Base-by-base conservation (phyloP, 2,329 filamentous ascomycete species). In the Nemania diffusa region DNA sequence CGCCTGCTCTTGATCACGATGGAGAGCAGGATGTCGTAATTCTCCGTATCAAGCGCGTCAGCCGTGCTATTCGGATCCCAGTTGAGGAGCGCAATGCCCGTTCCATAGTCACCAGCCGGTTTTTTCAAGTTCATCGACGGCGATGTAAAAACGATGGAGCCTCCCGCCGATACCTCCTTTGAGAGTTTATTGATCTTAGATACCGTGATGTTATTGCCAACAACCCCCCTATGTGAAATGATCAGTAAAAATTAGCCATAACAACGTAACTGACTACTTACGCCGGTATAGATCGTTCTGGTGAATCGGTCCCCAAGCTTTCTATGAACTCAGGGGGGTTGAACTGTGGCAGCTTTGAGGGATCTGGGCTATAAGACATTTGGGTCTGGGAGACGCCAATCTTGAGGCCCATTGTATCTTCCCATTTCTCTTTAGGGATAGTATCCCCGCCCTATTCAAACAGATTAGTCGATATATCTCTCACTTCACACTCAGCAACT, bases 21-120 rank as follows among this genome's bases (percentile, higher is more conserved):
- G 26, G 58, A 57, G 20, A 70, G 55, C 15, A 70, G 51, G 13
- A 70, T 65, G 32, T 70, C 68, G 46, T 68, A 70, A 29, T 65
- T 70, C 58, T 70, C 68, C 29, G 57, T 62, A 46, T 70, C 68
- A 8, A 52, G 62, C 9, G 57, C 32, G 7, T 68, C 62, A 11
- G 52, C 65, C 7, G 34, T 42, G 42, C 65, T 68, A 8, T 20
- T 27, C 1, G 65, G 40, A 29, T 69, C 58, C 55, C 65, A 62
- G 51, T 44, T 57, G 40, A 70, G 65, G 5, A 70, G 65, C 11
- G 65, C 65, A 48, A 70, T 61, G 26, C 65, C 68, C 2, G 68
- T 70, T 13, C 57, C 62, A 7, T 57, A 59, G 8, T 70, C 68
- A 9, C 55, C 55, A 27, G 22, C 5, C 40, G 65, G 65, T 5